Base-by-base conservation (phyloP, 1,139 yeast genomes). In the Komagataea norvegica region DNA sequence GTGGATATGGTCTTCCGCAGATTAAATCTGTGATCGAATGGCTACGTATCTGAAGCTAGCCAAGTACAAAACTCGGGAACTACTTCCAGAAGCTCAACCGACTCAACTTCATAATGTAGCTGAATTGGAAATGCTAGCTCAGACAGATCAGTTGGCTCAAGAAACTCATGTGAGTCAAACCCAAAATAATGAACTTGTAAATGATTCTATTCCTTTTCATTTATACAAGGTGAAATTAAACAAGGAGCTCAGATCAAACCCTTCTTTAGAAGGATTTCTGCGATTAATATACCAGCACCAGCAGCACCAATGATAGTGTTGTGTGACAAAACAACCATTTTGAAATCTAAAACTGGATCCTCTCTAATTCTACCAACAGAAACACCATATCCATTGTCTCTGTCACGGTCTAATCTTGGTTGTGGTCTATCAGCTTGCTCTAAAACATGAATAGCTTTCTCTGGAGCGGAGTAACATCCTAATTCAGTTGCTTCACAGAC, bases 221-320 rank as follows among this genome's bases (percentile, higher is more conserved):
- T n/a, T n/a, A n/a, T n/a, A n/a, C n/a, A n/a, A n/a, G n/a, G n/a
- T n/a, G n/a, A 10, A 10, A 17, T 14, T 18, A 7, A 8, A 5
- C n/a, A 31, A 13, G 24, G 8, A 16, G 15, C 15, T 15, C 72
- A 88, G 51, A 89, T 74, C 54, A 87, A 67, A 42, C 77, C 72
- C 68, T 83, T 87, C 40, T 91, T 91, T 46, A 74, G 66, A 54
- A 91, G 73, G 44, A 87, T 72, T 67, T 91, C 99, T 35, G 95
- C 98, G 62, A 93, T 91, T 62, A 91, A 77, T 45, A 91, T 73
- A 62, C 98, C 98, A n/a, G 97, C 85, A 57, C 99, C 99, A 22
- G 99, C 99, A 55, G 98, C 99, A 57, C 99, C 99, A 51, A 91
- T 85, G 54, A 91, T 77, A 41, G 99, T 91, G 71, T 91, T 91